A percentile compares a stretch with the other conserved stretches of the same genome.
These are phyloP conservation scores for Panaeolus papilionaceus DNA, from an alignment of 768 basidiomycete genomes.

Conservation along the genomic window DNA sequence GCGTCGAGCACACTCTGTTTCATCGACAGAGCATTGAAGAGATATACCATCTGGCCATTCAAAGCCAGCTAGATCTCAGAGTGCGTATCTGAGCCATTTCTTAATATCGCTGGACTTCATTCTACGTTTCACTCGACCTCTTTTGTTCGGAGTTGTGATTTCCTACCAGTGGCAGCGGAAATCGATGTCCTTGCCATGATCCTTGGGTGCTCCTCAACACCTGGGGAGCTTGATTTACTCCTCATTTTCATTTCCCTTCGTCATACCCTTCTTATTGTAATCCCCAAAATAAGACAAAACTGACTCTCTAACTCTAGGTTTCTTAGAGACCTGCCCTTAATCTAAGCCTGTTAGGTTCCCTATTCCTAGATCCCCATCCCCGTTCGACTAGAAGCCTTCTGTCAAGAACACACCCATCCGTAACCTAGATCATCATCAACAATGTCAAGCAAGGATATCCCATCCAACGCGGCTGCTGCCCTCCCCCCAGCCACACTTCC, in stretches of 20 bases:
- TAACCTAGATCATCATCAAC: slow-evolving; percentile 8
- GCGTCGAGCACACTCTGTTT: slow-evolving; percentile 11
- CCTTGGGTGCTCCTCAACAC: background rate
- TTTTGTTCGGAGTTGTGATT: background rate
- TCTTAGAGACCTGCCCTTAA: background rate
- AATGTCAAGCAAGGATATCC: slow-evolving; percentile 11
- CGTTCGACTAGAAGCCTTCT: background rate
- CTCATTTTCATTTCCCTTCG: background rate
- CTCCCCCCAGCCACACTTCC: background rate
- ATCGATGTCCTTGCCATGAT: background rate
- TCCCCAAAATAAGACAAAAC: background rate
- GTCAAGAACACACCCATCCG: background rate
- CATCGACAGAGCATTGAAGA: background rate
- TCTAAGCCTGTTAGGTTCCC: slow-evolving; percentile 4
- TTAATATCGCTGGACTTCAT: background rate
- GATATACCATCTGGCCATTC: background rate
- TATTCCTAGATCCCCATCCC: slow-evolving; percentile 6
- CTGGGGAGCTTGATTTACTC: background rate
- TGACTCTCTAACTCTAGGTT: slow-evolving; percentile 4
- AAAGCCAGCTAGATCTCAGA: slow-evolving; percentile 2
- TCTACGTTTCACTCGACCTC: background rate
- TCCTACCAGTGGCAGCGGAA: background rate
- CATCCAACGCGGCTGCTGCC: slow-evolving; percentile 3
- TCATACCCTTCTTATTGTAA: background rate
- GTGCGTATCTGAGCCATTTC: background rate